Conservation (phyloP, 768 basidiomycete genomes). For the Hirschioporus abietinus region DNA sequence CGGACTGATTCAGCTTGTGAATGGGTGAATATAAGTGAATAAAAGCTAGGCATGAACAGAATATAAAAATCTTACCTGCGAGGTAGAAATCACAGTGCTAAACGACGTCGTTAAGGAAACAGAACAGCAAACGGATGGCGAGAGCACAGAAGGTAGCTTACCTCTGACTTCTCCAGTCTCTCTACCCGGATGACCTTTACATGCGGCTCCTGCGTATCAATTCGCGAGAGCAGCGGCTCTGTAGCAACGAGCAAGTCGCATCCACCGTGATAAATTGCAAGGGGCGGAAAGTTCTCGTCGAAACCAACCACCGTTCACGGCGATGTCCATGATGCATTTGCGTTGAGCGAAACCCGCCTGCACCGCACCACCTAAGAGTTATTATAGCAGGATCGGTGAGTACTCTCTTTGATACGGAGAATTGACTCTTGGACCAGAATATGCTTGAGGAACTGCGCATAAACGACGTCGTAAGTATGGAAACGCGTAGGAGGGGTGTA, state of each 20-base stretch:
- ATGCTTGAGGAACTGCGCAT: slow-evolving; percentile 13
- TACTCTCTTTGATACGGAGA: too few relatives aligned
- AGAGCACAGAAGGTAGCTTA: slow-evolving; percentile 11
- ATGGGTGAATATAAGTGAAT: background rate
- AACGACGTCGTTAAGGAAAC: background rate
- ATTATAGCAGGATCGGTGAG: background rate
- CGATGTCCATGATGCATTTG: slow-evolving; percentile 29
- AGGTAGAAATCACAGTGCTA: slow-evolving; percentile 28
- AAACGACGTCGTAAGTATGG: background rate
- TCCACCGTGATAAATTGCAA: slow-evolving; percentile 37
- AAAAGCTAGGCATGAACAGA: too few relatives aligned
- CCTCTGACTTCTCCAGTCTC: slow-evolving; percentile 35
- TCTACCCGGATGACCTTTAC: slow-evolving; percentile 36
- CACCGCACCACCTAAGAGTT: slow-evolving; percentile 34
- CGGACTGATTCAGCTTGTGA: slow-evolving; percentile 1
- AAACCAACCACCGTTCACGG: slow-evolving; percentile 32
- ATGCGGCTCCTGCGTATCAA: slow-evolving; percentile 33
- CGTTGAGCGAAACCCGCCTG: slow-evolving; percentile 38
- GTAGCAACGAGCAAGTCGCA: slow-evolving; percentile 36
- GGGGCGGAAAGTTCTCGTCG: slow-evolving; percentile 39
- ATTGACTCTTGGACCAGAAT: slow-evolving; percentile 9
- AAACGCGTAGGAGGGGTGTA: slow-evolving; percentile 24
- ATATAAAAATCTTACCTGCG: slow-evolving; percentile 42
- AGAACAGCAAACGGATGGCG: background rate
- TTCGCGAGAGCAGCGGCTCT: slow-evolving; percentile 37